These are phyloP conservation scores for Aquilaria malaccensis DNA, from an alignment of 345 rosid species.

Conservation along the genomic window DNA sequence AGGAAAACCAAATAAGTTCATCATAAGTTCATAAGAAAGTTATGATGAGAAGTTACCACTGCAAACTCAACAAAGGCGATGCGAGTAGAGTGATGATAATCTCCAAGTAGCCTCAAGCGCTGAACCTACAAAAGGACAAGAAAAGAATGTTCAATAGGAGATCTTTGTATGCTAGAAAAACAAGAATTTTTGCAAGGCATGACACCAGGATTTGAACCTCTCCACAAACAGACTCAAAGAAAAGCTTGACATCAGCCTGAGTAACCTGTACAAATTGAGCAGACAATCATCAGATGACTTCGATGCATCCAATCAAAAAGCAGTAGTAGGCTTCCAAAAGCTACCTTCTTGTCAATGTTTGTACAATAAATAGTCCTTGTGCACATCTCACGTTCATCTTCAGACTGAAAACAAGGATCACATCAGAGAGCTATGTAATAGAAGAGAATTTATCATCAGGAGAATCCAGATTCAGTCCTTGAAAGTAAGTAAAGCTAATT, in stretches of 20 bases:
- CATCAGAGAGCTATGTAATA: constrained; percentile 11
- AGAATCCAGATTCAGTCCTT: constrained; percentile 2
- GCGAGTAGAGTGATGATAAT: constrained; percentile 84
- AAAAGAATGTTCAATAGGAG: constrained; percentile 2
- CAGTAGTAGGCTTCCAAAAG: background rate
- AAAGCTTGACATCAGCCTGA: constrained; percentile 72
- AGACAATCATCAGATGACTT: constrained; percentile 10
- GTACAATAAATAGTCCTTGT: constrained; percentile 94
- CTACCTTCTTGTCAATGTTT: constrained; percentile 93
- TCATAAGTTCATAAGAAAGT: background rate
- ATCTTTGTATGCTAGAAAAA: background rate
- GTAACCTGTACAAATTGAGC: constrained; percentile 48
- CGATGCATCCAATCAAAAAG: constrained; percentile 3
- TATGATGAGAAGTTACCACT: constrained; percentile 44
- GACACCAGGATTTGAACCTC: constrained; percentile 45
- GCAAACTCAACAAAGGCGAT: constrained; percentile 93
- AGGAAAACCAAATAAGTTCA: too few species aligned
- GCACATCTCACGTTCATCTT: constrained; percentile 98
- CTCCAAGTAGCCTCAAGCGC: constrained; percentile 93
- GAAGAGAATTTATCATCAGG: constrained; percentile 3
- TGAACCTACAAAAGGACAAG: constrained; percentile 47
- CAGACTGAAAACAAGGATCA: constrained; percentile 48
- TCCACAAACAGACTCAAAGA: constrained; percentile 86
- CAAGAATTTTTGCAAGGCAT: background rate
- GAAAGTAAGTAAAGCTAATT: constrained; percentile 9